Conservation (phyloP, 2,329 filamentous ascomycete genomes). For the Pseudocercospora vitis region DNA sequence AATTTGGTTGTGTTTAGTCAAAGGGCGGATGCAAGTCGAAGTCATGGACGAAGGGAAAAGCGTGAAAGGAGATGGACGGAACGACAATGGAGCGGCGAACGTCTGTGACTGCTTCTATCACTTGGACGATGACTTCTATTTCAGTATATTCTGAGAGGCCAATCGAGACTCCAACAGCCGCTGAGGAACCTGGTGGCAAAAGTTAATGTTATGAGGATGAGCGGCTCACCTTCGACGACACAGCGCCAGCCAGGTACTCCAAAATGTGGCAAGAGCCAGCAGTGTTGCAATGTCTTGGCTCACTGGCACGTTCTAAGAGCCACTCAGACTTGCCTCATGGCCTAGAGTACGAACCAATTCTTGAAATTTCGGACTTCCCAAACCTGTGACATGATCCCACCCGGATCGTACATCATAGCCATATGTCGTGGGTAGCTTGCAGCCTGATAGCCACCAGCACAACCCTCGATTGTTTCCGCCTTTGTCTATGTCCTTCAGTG, state of each 20-base stretch:
- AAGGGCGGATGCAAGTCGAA: not conserved
- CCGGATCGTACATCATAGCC: slow-evolving; percentile 22
- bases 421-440: slow-evolving; percentile 11
- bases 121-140: not conserved
- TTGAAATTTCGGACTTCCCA: slow-evolving; percentile 23
- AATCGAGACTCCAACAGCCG: not conserved
- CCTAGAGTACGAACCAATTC: slow-evolving; percentile 21
- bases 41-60: not conserved
- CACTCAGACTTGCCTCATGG: not conserved
- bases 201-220: too few relatives aligned
- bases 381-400: slow-evolving; percentile 28
- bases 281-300: too few relatives aligned
- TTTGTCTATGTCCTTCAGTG: slow-evolving; percentile 50
- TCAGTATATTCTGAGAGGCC: not conserved
- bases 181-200: not conserved
- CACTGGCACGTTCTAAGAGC: not conserved
- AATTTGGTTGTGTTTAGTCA: too few relatives aligned
- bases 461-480: slow-evolving; percentile 35
- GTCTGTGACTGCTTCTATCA: not conserved
- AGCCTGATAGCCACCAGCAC: slow-evolving; percentile 19
- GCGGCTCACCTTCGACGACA: too few relatives aligned
- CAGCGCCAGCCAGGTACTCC: too few relatives aligned
- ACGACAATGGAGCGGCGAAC: not conserved
- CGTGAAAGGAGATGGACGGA: not conserved
- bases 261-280: too few relatives aligned